These are phyloP conservation scores for Microthlaspi erraticum DNA, from an alignment of 345 rosid species.

Conservation along the genomic window DNA sequence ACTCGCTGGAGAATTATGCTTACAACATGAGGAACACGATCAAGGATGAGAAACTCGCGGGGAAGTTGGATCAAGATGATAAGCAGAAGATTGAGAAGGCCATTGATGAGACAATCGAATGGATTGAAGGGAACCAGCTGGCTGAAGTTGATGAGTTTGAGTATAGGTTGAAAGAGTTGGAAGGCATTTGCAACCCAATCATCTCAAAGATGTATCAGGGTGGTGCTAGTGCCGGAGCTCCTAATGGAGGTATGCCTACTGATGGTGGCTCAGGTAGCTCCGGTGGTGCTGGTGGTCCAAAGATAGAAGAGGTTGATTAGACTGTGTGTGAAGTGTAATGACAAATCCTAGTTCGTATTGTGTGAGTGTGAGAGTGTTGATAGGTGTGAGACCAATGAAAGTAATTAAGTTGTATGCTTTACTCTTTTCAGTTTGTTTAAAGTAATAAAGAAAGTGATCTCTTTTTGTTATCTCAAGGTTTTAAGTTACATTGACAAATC, in stretches of 20 bases:
- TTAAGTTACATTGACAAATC: background rate
- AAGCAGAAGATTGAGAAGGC: slow-evolving; percentile 52
- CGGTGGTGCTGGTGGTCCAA: slow-evolving; percentile 48
- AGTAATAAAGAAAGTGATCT: background rate
- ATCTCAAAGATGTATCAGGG: slow-evolving; percentile 53
- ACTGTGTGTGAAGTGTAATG: background rate
- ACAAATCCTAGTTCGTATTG: slow-evolving; percentile 4
- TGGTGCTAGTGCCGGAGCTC: slow-evolving; percentile 37
- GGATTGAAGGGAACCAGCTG: slow-evolving; percentile 53
- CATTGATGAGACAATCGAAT: slow-evolving; percentile 48
- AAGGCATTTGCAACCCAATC: slow-evolving; percentile 51
- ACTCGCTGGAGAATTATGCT: slow-evolving; percentile 51
- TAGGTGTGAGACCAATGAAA: slow-evolving; percentile 1
- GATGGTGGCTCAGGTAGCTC: slow-evolving; percentile 27
- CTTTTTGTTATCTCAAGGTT: background rate
- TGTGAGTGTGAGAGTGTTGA: background rate
- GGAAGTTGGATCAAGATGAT: slow-evolving; percentile 42
- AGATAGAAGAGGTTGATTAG: slow-evolving; percentile 61
- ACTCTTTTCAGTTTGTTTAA: slow-evolving; percentile 11
- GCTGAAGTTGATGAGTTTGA: slow-evolving; percentile 55
- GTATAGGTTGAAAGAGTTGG: slow-evolving; percentile 54
- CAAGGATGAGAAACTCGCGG: slow-evolving; percentile 49
- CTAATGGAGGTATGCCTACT: slow-evolving; percentile 31
- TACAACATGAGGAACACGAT: slow-evolving; percentile 55
- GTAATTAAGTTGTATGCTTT: slow-evolving; percentile 23